Evolutionary conservation across 805 yeast species (phyloP).

Genomic region (Hanseniaspora thailandica): DNA sequence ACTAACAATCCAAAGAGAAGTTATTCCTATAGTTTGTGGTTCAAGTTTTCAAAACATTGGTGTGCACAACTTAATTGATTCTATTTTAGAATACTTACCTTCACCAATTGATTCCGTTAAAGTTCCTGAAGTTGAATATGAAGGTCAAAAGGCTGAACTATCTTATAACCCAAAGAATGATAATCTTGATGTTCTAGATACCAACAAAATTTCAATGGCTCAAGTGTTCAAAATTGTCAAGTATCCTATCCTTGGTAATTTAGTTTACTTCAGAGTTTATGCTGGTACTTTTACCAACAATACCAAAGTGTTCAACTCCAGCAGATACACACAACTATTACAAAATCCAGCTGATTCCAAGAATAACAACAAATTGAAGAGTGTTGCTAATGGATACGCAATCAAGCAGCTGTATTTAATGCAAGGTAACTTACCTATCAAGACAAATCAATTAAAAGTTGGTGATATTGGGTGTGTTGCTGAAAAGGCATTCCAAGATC

Average conservation of each 20-base stretch:
- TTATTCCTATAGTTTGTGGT: slow-evolving; percentile 82
- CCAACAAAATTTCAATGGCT: slow-evolving; percentile 56
- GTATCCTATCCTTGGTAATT: slow-evolving; percentile 69
- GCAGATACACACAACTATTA: slow-evolving; percentile 22
- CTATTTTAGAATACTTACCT: slow-evolving; percentile 66
- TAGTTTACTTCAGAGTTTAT: slow-evolving; percentile 81
- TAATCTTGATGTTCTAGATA: slow-evolving; percentile 45
- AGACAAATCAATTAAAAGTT: slow-evolving; percentile 46
- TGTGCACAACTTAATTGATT: slow-evolving; percentile 86
- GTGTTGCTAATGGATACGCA: slow-evolving; percentile 54
- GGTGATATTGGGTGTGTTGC: slow-evolving; percentile 80
- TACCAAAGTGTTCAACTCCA: slow-evolving; percentile 51
- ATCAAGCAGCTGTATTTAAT: slow-evolving; percentile 61
- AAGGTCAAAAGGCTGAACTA: slow-evolving; percentile 23
- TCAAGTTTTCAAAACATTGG: slow-evolving; percentile 88
- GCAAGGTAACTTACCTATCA: slow-evolving; percentile 81
- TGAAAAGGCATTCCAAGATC: slow-evolving; percentile 19
- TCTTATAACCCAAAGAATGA: slow-evolving; percentile 31
- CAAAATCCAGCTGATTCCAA: background rate
- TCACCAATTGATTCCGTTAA: slow-evolving; percentile 55
- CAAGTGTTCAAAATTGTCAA: slow-evolving; percentile 85
- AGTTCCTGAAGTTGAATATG: slow-evolving; percentile 39
- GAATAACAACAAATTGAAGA: background rate
- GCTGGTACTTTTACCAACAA: slow-evolving; percentile 62
- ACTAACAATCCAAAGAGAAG: slow-evolving; percentile 45